phyloP scores from a whole-genome alignment of 306 rosid species.

The Fagus crenata region DNA sequence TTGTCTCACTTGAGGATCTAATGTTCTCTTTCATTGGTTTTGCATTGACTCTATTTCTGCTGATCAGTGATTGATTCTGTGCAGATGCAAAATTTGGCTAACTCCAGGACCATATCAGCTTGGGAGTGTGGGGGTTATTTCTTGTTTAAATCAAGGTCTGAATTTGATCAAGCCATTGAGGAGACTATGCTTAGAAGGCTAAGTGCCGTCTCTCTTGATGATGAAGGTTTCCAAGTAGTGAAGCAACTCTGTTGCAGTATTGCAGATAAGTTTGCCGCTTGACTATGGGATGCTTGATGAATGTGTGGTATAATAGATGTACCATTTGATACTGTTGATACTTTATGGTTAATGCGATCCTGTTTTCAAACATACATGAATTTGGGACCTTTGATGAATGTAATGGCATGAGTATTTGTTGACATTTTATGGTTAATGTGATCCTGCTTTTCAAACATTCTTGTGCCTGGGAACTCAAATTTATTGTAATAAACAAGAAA shows the following conservation, averaged over 20 bases:
- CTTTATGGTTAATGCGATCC: not conserved
- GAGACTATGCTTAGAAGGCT: constrained; percentile 21
- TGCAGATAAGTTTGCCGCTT: constrained; percentile 19
- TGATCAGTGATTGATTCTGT: not conserved
- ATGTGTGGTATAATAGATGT: not conserved
- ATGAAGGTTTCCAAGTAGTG: constrained; percentile 33
- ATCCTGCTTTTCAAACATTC: not conserved
- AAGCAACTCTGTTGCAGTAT: constrained; percentile 35
- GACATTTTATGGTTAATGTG: not conserved
- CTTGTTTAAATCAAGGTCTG: constrained; percentile 34
- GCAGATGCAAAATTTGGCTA: constrained; percentile 25
- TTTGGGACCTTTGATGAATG: no score
- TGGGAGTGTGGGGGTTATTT: constrained; percentile 52
- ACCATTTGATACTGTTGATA: not conserved
- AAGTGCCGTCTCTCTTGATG: constrained; percentile 24
- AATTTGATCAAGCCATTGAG: constrained; percentile 38
- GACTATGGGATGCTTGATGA: constrained; percentile 10
- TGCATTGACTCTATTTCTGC: not conserved
- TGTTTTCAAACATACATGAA: not conserved
- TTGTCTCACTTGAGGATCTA: not conserved
- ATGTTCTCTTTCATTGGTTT: not conserved
- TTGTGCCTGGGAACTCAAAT: not conserved
- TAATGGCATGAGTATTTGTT: not conserved
- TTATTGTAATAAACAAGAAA: not conserved
- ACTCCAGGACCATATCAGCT: constrained; percentile 33